These are phyloP conservation scores for Danielia oregonensis DNA, from an alignment of 805 yeast species.

Conservation along the genomic window DNA sequence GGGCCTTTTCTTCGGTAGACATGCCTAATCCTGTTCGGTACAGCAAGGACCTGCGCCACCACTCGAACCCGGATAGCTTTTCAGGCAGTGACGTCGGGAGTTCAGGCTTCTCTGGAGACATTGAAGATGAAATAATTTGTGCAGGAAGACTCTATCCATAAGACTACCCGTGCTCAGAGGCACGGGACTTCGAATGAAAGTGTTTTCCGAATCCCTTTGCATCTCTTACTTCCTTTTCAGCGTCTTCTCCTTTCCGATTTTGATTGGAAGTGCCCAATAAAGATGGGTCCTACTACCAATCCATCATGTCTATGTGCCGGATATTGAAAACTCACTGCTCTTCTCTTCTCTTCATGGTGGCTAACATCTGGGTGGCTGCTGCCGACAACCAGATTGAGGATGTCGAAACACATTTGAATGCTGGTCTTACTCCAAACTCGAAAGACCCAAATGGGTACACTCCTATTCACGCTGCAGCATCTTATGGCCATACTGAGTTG, in stretches of 20 bases:
- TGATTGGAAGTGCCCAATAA: no score
- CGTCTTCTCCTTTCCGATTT: no score
- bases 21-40: slow-evolving; percentile 71
- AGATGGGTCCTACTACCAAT: no score
- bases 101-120: slow-evolving; percentile 2
- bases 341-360: slow-evolving; percentile 23
- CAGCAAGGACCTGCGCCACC: slow-evolving; percentile 75
- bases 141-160: no score
- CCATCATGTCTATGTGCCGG: neutral
- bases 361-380: slow-evolving; percentile 93
- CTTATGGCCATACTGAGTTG: slow-evolving; percentile 78
- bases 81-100: slow-evolving; percentile 25
- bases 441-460: slow-evolving; percentile 94
- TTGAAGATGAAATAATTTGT: neutral
- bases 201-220: no score
- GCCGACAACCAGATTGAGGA: slow-evolving; percentile 69
- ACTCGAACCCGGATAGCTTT: slow-evolving; percentile 54
- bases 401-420: slow-evolving; percentile 54
- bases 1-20: slow-evolving; percentile 45
- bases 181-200: no score
- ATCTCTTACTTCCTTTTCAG: no score
- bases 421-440: slow-evolving; percentile 62
- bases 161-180: no score
- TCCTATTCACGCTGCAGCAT: slow-evolving; percentile 95
- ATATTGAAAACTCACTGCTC: neutral